These are phyloP conservation scores for Bondarzewia mesenterica DNA, from an alignment of 1,284 basidiomycete genomes.

Conservation along the genomic window DNA sequence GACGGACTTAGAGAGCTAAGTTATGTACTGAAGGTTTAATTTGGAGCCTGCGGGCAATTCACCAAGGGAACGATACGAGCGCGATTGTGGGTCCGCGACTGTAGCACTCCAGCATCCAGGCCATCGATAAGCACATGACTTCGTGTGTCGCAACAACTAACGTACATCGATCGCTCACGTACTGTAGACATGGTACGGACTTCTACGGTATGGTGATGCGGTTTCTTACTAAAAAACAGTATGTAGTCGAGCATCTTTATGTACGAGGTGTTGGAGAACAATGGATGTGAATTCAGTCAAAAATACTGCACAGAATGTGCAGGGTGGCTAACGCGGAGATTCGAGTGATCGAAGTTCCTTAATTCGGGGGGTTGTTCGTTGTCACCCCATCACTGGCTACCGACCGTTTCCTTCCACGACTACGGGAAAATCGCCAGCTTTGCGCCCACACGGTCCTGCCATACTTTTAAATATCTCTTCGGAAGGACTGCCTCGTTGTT, in stretches of 20 bases:
- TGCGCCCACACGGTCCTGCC: not conserved
- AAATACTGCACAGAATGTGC: not conserved
- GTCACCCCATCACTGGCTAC: no score
- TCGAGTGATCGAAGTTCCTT: not conserved
- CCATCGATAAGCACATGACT: not conserved
- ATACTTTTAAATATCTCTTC: not conserved
- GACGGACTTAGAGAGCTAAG: no score
- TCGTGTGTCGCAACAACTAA: no score
- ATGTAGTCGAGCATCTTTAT: not conserved
- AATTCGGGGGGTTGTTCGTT: conserved; percentile 1
- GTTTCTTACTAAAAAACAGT: no score
- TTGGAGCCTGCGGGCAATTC: not conserved
- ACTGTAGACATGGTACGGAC: no score
- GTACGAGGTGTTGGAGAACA: not conserved
- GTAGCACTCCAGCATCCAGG: no score
- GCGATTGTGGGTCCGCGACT: not conserved
- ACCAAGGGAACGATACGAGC: not conserved
- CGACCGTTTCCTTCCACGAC: not conserved
- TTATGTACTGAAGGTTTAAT: no score
- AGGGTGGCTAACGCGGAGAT: not conserved
- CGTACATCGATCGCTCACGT: no score
- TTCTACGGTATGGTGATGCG: no score
- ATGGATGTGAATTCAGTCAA: not conserved
- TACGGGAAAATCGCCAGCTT: not conserved
- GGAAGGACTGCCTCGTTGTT: no score